phyloP scores from a whole-genome alignment of 1,139 yeast species.

The Candida labiduridarum region DNA sequence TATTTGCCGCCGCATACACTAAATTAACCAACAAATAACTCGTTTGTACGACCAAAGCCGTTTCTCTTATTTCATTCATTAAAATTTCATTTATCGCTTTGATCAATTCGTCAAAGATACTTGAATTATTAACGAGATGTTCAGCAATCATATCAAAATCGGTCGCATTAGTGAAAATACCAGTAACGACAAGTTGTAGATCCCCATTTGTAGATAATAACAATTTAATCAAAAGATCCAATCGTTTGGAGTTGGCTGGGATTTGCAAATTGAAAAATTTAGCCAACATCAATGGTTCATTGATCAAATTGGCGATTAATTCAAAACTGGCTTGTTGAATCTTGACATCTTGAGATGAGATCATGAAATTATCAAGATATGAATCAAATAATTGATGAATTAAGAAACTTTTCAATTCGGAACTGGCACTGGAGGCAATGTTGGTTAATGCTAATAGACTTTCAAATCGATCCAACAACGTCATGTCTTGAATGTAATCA shows the following conservation, averaged over 20 bases:
- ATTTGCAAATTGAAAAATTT: slow-evolving; percentile 51
- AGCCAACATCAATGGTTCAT: slow-evolving; percentile 46
- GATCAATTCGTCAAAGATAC: slow-evolving; percentile 28
- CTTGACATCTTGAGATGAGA: slow-evolving; percentile 37
- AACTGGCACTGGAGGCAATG: slow-evolving; percentile 36
- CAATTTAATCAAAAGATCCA: slow-evolving; percentile 40
- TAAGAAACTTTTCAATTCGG: slow-evolving; percentile 33
- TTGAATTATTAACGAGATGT: slow-evolving; percentile 27
- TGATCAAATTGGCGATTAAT: slow-evolving; percentile 47
- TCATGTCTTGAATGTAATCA: slow-evolving; percentile 29
- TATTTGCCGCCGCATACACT: slow-evolving; percentile 25
- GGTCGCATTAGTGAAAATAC: slow-evolving; percentile 52
- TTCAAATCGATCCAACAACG: slow-evolving; percentile 44
- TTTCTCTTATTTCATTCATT: slow-evolving; percentile 27
- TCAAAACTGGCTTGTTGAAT: slow-evolving; percentile 53
- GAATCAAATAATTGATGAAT: slow-evolving; percentile 36
- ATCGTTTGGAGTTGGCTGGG: slow-evolving; percentile 27
- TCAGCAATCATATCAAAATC: slow-evolving; percentile 48
- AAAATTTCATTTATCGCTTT: slow-evolving; percentile 27
- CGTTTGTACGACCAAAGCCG: slow-evolving; percentile 38
- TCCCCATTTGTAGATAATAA: slow-evolving; percentile 38
- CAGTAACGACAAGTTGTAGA: slow-evolving; percentile 46
- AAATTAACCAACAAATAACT: slow-evolving; percentile 36
- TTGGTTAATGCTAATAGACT: slow-evolving; percentile 53
- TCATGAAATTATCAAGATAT: slow-evolving; percentile 37